Base-by-base conservation (phyloP, 176 grass and related monocot genomes). In the Hordeum vulgare region DNA sequence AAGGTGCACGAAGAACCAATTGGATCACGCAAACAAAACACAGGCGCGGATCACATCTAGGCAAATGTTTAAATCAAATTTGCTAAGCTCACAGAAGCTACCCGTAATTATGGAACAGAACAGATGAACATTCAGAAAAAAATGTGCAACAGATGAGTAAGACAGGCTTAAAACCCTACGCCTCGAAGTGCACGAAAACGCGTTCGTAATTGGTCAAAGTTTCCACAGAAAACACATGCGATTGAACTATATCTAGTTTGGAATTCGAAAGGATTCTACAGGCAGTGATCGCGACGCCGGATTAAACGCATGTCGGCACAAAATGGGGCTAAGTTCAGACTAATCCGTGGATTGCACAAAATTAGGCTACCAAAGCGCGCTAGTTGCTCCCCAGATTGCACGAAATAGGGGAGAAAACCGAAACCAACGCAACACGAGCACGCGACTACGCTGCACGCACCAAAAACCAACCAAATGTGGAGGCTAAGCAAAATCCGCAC, bases 381-480 rank as follows among this genome's bases (percentile, higher is more conserved):
- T 14, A 53, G 10, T 26, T 20, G 1, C 70, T 34, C 11, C 40
- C 28, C 61, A 39, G 57, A 14, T 1, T 39, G 13, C 23, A 33
- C 2, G 18, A 63, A 76, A 76, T 44, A 54, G 34, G 58, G 56
- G n/a, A 66, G 37, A 44, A 54, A 71, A 76, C 11, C 65, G 29
- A 27, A 70, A 59, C 27, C 0, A 47, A 27, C 61, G 26, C 45
- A 42, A 28, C 86, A 35, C 74, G 60, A 59, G 49, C 17, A 79
- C 6, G 5, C 47, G 47, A 51, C 33, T 76, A 25, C 17, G 56
- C 80, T 81, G 47, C 76, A 26, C 33, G 49, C 17, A 79, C 8
- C 67, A 81, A n/a, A 85, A 81, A 66, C 45, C 53, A 68, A 70
- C 18, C 36, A 26, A 82, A 33, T 74, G 34, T 36, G 13, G 33